phyloP scores from a whole-genome alignment of 2,329 filamentous ascomycete genomes.

The Pyrenochaeta sp. region DNA sequence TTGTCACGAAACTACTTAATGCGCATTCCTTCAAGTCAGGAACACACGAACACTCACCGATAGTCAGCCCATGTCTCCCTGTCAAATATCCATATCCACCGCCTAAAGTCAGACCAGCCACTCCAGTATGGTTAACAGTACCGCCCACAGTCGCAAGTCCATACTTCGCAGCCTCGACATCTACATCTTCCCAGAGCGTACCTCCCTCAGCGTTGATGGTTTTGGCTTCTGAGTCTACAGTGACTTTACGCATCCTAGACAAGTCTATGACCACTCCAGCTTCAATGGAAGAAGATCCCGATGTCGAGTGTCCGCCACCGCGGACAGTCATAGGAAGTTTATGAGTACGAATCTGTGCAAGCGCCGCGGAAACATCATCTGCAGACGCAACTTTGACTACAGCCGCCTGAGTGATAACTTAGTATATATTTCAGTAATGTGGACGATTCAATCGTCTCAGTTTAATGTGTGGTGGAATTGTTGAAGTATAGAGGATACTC shows the following conservation, averaged over 20 bases:
- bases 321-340: slow-evolving; percentile 62
- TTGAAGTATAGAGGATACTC: too few relatives aligned
- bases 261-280: slow-evolving; percentile 67
- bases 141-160: slow-evolving; percentile 68
- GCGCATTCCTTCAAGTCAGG: not conserved
- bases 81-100: slow-evolving; percentile 68
- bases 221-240: slow-evolving; percentile 56
- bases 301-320: slow-evolving; percentile 66
- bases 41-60: slow-evolving; percentile 50
- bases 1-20: not conserved
- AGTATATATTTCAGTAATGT: too few relatives aligned
- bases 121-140: slow-evolving; percentile 69
- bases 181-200: slow-evolving; percentile 64
- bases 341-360: slow-evolving; percentile 32
- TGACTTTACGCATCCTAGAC: slow-evolving; percentile 59
- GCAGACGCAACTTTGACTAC: slow-evolving; percentile 30
- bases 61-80: slow-evolving; percentile 62
- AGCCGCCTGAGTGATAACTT: slow-evolving; percentile 17
- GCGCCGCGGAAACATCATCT: slow-evolving; percentile 30
- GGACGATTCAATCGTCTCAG: too few relatives aligned
- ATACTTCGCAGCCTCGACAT: slow-evolving; percentile 59
- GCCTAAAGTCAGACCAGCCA: slow-evolving; percentile 64
- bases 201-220: slow-evolving; percentile 63
- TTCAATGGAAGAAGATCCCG: slow-evolving; percentile 59
- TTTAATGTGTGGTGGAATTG: too few relatives aligned